These are phyloP conservation scores for Fusarium sp. DNA, from an alignment of 2,329 filamentous ascomycete genomes.

Conservation along the genomic window DNA sequence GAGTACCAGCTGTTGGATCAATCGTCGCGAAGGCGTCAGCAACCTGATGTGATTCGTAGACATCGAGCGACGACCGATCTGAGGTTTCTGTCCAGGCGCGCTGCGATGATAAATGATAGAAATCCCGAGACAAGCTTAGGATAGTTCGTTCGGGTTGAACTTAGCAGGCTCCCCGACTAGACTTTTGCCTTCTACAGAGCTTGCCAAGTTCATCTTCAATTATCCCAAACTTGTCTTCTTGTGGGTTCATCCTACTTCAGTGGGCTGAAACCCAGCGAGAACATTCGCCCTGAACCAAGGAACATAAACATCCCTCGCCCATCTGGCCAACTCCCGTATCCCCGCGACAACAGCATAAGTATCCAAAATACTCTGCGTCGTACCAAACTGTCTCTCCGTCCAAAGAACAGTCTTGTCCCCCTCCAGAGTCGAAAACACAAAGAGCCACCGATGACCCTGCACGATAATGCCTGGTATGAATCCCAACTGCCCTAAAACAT, in stretches of 20 bases:
- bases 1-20: accelerated
- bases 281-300: slow-evolving; percentile 31
- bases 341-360: slow-evolving; percentile 34
- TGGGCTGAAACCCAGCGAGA: neutral
- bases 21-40: neutral
- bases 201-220: accelerated
- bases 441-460: slow-evolving; percentile 34
- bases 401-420: slow-evolving; percentile 25
- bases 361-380: slow-evolving; percentile 25
- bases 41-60: neutral
- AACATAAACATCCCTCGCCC: slow-evolving; percentile 27
- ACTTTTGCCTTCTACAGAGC: accelerated
- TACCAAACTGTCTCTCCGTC: slow-evolving; percentile 34
- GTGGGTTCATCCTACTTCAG: neutral
- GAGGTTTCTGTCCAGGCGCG: too few relatives aligned
- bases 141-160: accelerated
- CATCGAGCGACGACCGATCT: too few relatives aligned
- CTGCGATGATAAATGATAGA: accelerated
- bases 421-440: slow-evolving; percentile 37
- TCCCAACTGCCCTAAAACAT: neutral
- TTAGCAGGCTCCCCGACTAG: neutral
- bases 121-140: neutral
- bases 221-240: too few relatives aligned
- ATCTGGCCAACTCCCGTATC: slow-evolving; percentile 20
- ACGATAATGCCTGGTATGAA: slow-evolving; percentile 40